Base-by-base conservation (phyloP, 352 stramenopile species). In the Globisporangium ultimum region DNA sequence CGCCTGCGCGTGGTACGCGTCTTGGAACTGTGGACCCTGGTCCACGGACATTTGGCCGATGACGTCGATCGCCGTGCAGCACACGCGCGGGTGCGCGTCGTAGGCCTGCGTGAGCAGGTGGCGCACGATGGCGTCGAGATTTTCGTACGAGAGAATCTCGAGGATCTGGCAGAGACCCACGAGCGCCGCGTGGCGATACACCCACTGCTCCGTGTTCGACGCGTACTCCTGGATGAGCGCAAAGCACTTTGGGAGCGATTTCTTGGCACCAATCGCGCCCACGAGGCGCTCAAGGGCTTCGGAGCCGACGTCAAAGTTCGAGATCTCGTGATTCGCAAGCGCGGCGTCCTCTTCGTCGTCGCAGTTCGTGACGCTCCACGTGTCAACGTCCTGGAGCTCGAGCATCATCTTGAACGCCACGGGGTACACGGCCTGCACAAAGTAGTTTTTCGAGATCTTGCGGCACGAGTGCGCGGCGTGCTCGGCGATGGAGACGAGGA, bases 331-430 rank as follows among this genome's bases (percentile, higher is more conserved):
- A 24, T 75, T 71, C 3, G 82, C 73, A 4, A 75, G 63, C 24
- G 71, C 4, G 28, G 28, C 64, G 12, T 81, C 80, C 45, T 87
- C 73, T 40, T 87, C 75, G 38, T 90, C 85, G 24, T 91, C 85
- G 43, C 84, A 93, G 14, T 70, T 78, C 4, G 70, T 48, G 3
- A 83, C 74, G 59, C 83, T 86, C 80, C 84, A 93, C 20, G 75
- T 76, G 14, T 89, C 84, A 14, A 88, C 15, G 61, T 92, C 82
- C 58, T 83, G 74, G 20, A 94, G 55, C 43, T 95, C 85, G 36
- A 93, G 68, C 83, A 95, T 91, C 79, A 95, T 87, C 57, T 83
- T 81, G 61, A 95, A 95, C 7, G 80, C 70, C 7, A 95, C 71
- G 8, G 85, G 85, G 60, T 88, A 91, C 10, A 95, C 81, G 2